Percentiles rank a stretch among this genome's conserved stretches.
These are phyloP conservation scores for Corylus americana DNA, from an alignment of 306 rosid genomes.

Conservation along the genomic window DNA sequence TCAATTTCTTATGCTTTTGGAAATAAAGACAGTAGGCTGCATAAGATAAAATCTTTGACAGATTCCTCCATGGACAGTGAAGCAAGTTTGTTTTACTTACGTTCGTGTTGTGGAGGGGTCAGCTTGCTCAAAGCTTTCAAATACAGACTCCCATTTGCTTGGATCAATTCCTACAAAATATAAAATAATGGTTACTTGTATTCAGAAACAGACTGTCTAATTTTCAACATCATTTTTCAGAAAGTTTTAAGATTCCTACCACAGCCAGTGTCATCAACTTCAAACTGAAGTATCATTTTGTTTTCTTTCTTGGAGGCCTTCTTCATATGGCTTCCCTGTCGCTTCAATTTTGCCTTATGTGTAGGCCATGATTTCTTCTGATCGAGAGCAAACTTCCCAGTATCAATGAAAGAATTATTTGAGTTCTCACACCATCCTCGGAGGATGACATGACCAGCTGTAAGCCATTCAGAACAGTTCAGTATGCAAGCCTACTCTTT, in stretches of 20 bases:
- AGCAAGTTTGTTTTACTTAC: constrained; percentile 49
- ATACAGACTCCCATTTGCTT: constrained; percentile 95
- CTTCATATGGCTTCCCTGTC: constrained; percentile 54
- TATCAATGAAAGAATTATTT: constrained; percentile 36
- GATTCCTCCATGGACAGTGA: background rate
- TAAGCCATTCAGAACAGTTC: constrained; percentile 32
- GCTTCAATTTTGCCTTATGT: constrained; percentile 64
- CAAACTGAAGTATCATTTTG: constrained; percentile 85
- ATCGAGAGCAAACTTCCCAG: constrained; percentile 43
- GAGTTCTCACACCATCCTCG: constrained; percentile 85
- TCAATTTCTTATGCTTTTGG: constrained; percentile 17
- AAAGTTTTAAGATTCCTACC: constrained; percentile 56
- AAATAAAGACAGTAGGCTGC: constrained; percentile 6
- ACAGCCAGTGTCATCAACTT: constrained; percentile 93
- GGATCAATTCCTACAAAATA: constrained; percentile 80
- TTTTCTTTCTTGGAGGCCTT: constrained; percentile 58
- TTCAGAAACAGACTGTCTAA: constrained; percentile 6
- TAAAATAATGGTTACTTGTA: constrained; percentile 3
- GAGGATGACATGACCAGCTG: constrained; percentile 96
- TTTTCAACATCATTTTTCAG: constrained; percentile 9
- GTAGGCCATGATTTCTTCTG: constrained; percentile 56
- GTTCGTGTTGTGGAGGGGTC: constrained; percentile 97
- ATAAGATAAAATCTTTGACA: constrained; percentile 10
- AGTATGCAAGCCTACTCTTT: constrained; percentile 17
- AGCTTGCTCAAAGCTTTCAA: constrained; percentile 99